These are phyloP conservation scores for Neltuma alba DNA, from an alignment of 306 rosid genomes.

Conservation along the genomic window DNA sequence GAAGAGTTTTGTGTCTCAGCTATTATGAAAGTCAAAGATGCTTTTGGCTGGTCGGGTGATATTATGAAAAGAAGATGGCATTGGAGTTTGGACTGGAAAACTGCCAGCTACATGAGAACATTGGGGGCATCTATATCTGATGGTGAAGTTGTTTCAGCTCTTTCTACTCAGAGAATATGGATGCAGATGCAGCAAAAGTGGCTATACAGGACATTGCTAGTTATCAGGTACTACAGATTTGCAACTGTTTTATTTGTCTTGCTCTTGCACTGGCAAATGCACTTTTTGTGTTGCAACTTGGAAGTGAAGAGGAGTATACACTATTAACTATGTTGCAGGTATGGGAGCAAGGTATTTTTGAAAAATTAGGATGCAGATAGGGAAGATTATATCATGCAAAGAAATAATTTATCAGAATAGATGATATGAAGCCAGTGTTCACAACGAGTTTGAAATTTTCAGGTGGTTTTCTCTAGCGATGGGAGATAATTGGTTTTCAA, in stretches of 20 bases:
- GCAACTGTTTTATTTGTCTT: constrained; percentile 1
- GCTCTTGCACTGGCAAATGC: constrained; percentile 3
- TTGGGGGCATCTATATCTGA: constrained; percentile 36
- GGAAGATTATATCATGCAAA: not conserved
- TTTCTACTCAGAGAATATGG: constrained; percentile 48
- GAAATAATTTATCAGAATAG: not conserved
- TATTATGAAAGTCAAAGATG: constrained; percentile 63
- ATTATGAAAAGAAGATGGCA: constrained; percentile 49
- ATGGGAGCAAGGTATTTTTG: not conserved
- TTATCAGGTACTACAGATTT: constrained; percentile 69
- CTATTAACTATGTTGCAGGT: not conserved
- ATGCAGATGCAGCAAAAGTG: constrained; percentile 48
- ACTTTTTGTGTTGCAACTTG: constrained; percentile 11
- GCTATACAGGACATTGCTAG: constrained; percentile 82
- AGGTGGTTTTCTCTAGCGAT: constrained; percentile 80
- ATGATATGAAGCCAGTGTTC: not conserved
- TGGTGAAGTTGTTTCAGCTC: constrained; percentile 48
- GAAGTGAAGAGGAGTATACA: not conserved
- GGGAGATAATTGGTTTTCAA: constrained; percentile 84
- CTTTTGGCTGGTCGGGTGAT: constrained; percentile 74
- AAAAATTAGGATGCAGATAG: not conserved
- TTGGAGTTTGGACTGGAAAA: constrained; percentile 82
- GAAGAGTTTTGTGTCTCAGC: constrained; percentile 64
- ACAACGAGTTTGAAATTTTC: constrained; percentile 18
- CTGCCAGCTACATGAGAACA: constrained; percentile 67